Conservation (phyloP, 2,329 filamentous ascomycete genomes). For the Talaromyces sp. region DNA sequence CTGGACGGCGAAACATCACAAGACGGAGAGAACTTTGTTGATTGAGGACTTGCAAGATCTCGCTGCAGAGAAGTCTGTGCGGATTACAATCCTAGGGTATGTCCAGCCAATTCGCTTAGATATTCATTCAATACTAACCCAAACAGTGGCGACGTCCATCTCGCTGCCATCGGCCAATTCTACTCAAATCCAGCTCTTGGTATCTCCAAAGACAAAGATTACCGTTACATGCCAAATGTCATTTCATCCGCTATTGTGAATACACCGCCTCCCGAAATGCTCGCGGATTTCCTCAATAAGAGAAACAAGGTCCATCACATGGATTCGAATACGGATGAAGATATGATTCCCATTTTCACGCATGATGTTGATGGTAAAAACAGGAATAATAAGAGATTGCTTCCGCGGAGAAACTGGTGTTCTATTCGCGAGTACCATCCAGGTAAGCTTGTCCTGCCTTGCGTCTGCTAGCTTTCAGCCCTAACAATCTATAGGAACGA, state of each 20-base stretch:
- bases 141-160: constrained; percentile 80
- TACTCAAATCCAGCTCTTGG: constrained; percentile 84
- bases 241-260: constrained; percentile 95
- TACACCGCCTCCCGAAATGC: constrained; percentile 77
- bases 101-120: constrained; percentile 9
- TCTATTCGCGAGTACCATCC: constrained; percentile 82
- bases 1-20: constrained; percentile 95
- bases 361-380: constrained; percentile 85
- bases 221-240: constrained; percentile 94
- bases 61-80: constrained; percentile 85
- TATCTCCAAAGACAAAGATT: constrained; percentile 83
- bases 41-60: constrained; percentile 91
- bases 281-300: constrained; percentile 90
- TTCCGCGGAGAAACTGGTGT: constrained; percentile 94
- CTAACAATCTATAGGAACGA: constrained; percentile 60
- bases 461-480: background rate
- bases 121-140: constrained; percentile 12
- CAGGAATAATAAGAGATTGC: constrained; percentile 83
- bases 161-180: constrained; percentile 90
- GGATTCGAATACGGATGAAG: constrained; percentile 75
- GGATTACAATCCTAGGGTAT: constrained; percentile 80
- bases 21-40: constrained; percentile 79
- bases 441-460: constrained; percentile 44
- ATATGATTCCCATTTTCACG: constrained; percentile 91
- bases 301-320: constrained; percentile 73